Evolutionary conservation across 352 stramenopile genomes (phyloP), one percentile per base, ranked within the genome.

Genomic region (Albugo laibachii): DNA sequence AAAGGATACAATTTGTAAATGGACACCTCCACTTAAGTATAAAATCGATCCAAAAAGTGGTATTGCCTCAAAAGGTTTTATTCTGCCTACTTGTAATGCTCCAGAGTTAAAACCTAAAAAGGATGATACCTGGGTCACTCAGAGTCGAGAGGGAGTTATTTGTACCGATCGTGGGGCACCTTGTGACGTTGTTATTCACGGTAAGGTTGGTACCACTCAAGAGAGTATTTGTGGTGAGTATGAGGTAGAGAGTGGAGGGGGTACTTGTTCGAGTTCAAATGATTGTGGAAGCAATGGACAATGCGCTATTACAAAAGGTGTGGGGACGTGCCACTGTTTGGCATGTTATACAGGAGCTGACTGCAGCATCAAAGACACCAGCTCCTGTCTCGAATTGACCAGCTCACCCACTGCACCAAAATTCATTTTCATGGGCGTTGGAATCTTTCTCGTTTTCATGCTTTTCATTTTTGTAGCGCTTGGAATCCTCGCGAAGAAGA

Each of bases 231-330:
- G 78, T 42, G 78, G 78, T 24, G 56, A 46, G 12, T 47, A 62
- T 11, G 76, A 81, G 50, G 69, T 85, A 15, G 61, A 62, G 36
- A 62, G 59, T 18, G 77, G 77, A 31, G 77, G 77, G 36, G 66
- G 61, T 19, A 78, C 68, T 16, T 91, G 77, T 53, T 50, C 72
- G 34, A 65, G 49, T 15, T 80, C 73, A 24, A 62, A 58, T 0
- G 70, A 86, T 50, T 91, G 77, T 52, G 73, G 72, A 13, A 53
- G 61, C 35, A 80, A 91, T 39, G 77, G 77, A 19, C 74, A 91
- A 45, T 91, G 77, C 47, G 57, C 80, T 18, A 57, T 60, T 6
- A 58, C 63, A 5, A 67, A 80, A 35, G 77, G 74, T 43, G 68
- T 62, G 11, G 83, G 67, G 49, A 60, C 65, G 36, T 91, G 77